phyloP scores from a whole-genome alignment of 139 green algal species.

The Tetradesmus lagerheimii region DNA sequence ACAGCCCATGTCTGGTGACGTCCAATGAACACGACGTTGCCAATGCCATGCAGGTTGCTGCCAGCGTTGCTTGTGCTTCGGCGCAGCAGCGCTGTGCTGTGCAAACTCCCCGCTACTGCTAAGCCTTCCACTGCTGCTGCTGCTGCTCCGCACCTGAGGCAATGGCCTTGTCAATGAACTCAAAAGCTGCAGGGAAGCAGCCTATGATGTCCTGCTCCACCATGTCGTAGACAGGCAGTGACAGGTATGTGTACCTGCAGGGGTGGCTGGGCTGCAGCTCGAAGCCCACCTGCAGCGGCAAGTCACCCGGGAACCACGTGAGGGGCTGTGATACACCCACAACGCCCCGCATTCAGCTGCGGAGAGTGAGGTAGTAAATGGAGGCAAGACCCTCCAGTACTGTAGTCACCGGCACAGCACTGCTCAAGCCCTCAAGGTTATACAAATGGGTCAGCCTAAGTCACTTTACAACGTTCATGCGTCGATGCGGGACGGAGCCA shows the following conservation, averaged over 20 bases:
- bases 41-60: neutral
- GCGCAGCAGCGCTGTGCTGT: neutral
- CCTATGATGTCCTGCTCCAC: conserved; percentile 58
- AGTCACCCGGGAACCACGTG: neutral
- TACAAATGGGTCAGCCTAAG: too few relatives aligned
- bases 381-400: neutral
- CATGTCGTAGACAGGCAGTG: conserved; percentile 34
- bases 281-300: conserved; percentile 39
- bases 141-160: neutral
- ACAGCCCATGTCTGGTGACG: too few relatives aligned
- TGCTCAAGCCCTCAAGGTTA: neutral
- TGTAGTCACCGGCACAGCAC: neutral
- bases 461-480: too few relatives aligned
- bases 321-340: neutral
- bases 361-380: neutral
- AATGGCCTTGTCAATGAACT: conserved; percentile 57
- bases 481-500: neutral
- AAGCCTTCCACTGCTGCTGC: neutral
- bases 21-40: too few relatives aligned
- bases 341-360: too few relatives aligned
- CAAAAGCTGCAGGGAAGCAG: conserved; percentile 55
- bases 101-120: too few relatives aligned
- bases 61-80: too few relatives aligned
- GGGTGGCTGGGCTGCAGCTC: conserved; percentile 48
- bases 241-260: conserved; percentile 39